Percentiles rank a stretch among this genome's conserved stretches.
These are phyloP conservation scores for Periconia digitata DNA, from an alignment of 2,329 filamentous ascomycete species.

Conservation along the genomic window DNA sequence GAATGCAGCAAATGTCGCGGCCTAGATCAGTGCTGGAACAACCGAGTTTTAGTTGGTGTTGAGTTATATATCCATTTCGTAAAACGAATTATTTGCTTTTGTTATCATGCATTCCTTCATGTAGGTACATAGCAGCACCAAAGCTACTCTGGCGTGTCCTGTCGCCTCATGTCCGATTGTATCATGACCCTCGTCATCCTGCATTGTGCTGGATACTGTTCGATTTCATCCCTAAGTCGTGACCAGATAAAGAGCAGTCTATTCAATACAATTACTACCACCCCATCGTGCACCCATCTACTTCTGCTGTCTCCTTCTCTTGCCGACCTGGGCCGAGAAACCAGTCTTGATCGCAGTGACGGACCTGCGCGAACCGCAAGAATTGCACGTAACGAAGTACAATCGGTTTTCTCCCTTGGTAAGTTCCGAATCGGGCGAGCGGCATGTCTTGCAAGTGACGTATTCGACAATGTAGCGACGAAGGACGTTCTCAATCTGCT, in stretches of 20 bases:
- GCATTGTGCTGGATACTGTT: background rate
- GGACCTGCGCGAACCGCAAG: slow-evolving; percentile 67
- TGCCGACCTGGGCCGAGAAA: slow-evolving; percentile 99
- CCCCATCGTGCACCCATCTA: slow-evolving; percentile 52
- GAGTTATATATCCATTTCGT: background rate
- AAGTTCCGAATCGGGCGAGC: slow-evolving; percentile 53
- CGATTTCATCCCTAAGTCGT: background rate
- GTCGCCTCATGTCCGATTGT: background rate
- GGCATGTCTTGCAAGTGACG: slow-evolving; percentile 97
- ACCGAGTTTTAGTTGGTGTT: background rate
- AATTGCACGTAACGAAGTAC: slow-evolving; percentile 97
- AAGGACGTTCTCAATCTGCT: slow-evolving; percentile 97
- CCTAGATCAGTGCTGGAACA: background rate
- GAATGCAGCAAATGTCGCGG: slow-evolving; percentile 11
- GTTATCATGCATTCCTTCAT: background rate
- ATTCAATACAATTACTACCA: background rate
- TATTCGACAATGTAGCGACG: slow-evolving; percentile 97
- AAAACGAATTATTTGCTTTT: background rate
- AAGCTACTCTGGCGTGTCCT: background rate
- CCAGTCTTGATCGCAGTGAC: slow-evolving; percentile 99
- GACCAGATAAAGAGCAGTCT: background rate
- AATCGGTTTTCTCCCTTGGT: slow-evolving; percentile 99
- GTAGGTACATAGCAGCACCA: background rate
- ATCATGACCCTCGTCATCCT: background rate
- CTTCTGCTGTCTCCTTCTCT: slow-evolving; percentile 91